Base-by-base conservation (phyloP, 2,329 filamentous ascomycete species). In the Fusarium pseudoanthophilum region DNA sequence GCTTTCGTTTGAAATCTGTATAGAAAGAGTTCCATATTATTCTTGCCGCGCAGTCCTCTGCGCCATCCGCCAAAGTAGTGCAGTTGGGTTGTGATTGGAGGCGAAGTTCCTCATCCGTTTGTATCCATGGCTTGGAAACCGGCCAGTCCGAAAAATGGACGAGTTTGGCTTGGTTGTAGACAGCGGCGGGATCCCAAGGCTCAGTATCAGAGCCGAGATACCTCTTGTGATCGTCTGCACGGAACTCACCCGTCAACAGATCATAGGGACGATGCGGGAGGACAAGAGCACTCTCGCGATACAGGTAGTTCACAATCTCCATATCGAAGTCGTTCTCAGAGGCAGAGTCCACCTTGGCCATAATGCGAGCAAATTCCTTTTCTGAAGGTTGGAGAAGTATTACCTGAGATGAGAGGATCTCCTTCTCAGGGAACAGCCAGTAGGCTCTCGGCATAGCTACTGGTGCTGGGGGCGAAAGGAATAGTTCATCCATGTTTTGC, bases 131-230 rank as follows among this genome's bases (percentile, higher is more conserved):
- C 73, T 93, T 93, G 1, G 91, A 90, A 26, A 92, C 76, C 2
- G 92, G 92, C 89, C 89, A 92, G 78, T 94, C 92, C 11, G 89
- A 91, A 79, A 93, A 93, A 79, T 93, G 92, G 7, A 93, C 83
- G 18, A 91, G 85, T 71, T 92, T 92, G 13, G 90, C 89, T 75
- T 92, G 89, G 28, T 85, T 85, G 57, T 88, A 83, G 4, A 86
- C 84, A 43, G 79, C 58, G 64, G 80, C 28, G 1, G 91, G 85
- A 78, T 92, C 87, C 90, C 91, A 93, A 16, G 77, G 75, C 73
- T 89, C 88, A 6, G 85, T 80, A n/a, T 84, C 82, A 10, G 75
- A 73, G 9, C 80, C 79, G 4, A 85, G 80, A 57, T 86, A 86
- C 11, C 83, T 81, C 24, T 81, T 76, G 72, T 87, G 87, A 7